phyloP scores from a whole-genome alignment of 352 stramenopile genomes.

The Phytopythium boreale region DNA sequence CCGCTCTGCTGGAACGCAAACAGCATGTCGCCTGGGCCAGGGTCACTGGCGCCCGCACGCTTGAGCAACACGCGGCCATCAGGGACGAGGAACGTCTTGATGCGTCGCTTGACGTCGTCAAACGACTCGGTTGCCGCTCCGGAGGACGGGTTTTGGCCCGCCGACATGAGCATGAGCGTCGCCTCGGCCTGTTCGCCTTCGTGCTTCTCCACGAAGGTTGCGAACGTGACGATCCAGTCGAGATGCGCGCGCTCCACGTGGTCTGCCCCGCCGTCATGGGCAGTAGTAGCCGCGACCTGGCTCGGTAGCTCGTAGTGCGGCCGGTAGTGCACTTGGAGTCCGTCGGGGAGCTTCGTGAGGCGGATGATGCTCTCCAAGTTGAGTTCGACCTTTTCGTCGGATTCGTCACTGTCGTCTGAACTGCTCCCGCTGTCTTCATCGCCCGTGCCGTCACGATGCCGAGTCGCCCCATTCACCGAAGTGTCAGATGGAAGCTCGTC shows the following conservation, averaged over 20 bases:
- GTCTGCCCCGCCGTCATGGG: neutral
- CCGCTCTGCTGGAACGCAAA: conserved; percentile 81
- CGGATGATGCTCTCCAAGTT: conserved; percentile 86
- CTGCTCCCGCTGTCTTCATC: conserved; percentile 27
- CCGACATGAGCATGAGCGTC: conserved; percentile 57
- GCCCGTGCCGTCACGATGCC: conserved; percentile 5
- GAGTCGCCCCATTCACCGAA: neutral
- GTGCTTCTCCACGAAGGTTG: conserved; percentile 59
- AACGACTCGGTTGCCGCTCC: conserved; percentile 22
- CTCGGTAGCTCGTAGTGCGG: conserved; percentile 54
- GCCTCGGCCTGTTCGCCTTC: conserved; percentile 29
- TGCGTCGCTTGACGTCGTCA: conserved; percentile 49
- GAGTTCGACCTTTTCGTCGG: conserved; percentile 50
- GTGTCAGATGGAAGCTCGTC: neutral
- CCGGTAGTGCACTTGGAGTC: conserved; percentile 79
- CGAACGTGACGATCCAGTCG: conserved; percentile 67
- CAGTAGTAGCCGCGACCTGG: neutral
- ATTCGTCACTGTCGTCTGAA: conserved; percentile 42
- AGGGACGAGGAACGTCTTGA: conserved; percentile 74
- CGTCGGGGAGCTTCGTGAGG: conserved; percentile 72
- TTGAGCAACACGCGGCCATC: conserved; percentile 57
- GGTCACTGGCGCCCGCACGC: conserved; percentile 15
- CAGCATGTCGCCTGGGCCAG: conserved; percentile 47
- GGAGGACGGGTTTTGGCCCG: conserved; percentile 29
- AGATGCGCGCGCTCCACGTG: conserved; percentile 29